Evolutionary conservation across 2,329 filamentous ascomycete species (phyloP), one percentile per base, ranked within the genome.

Genomic region (Hymenoscyphus albidus): DNA sequence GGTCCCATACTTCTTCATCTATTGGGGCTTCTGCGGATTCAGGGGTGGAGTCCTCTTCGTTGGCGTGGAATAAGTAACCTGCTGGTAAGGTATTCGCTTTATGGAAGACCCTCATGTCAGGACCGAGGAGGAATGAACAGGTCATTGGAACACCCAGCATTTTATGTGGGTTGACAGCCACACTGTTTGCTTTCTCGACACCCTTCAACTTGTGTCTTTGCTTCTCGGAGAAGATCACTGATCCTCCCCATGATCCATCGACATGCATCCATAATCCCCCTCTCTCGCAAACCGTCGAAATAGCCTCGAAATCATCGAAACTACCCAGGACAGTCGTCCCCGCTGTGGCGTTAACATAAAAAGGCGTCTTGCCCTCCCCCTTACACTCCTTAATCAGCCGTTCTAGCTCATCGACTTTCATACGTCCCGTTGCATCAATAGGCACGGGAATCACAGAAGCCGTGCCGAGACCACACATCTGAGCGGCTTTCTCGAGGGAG

Each of bases 321-420:
- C 91, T 92, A 16, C 95, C 95, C 68, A 94, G 81, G 1, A 98
- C 94, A 0, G 95, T 99, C 0, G 94, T 97, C 18, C 95, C 95
- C 0, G 95, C 94, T 0, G 95, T 98, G 5, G 93, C 91, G 75
- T 97, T 98, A 74, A 98, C 91, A 78, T 96, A 97, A 67, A 99
- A 90, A 0, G 95, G 94, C 0, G 90, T 95, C 74, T 88, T 86
- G 40, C 91, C 92, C 59, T 87, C 82, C 0, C 75, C 71, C 71
- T 87, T 87, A 31, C 90, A 88, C 62, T 83, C 80, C 5, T 80
- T 60, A 38, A 97, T 80, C 51, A 88, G 79, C 1, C 80, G 79
- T 31, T 89, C 85, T 10, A 99, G 82, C 16, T 85, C 85, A 0
- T 79, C 74, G 0, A 89, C 82, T 32, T 85, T 81, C 88, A 98